Evolutionary conservation across 345 rosid genomes (phyloP).

Genomic region (Pistacia atlantica): DNA sequence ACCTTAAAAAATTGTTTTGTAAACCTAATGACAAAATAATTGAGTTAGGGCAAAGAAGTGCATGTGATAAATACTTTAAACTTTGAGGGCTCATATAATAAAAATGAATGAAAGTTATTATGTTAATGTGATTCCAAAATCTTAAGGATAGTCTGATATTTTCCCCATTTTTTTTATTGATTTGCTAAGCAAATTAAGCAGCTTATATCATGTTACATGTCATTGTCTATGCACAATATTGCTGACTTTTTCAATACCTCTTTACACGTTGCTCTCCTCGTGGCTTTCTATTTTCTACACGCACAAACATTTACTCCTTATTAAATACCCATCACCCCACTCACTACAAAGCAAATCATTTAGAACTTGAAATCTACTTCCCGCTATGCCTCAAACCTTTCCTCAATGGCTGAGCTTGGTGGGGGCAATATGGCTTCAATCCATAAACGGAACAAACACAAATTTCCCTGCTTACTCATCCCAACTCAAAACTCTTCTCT

Average conservation of each 20-base stretch:
- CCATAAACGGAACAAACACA: conserved; percentile 78
- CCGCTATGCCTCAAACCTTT: conserved; percentile 39
- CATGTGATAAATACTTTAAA: too few species aligned
- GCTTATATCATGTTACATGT: neutral
- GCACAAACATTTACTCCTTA: neutral
- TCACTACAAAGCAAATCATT: neutral
- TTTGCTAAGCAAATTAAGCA: too few species aligned
- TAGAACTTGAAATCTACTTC: neutral
- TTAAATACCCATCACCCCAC: neutral
- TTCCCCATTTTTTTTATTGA: too few species aligned
- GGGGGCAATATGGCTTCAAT: conserved; percentile 78
- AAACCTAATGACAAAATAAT: too few species aligned
- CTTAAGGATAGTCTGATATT: too few species aligned
- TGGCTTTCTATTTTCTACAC: neutral
- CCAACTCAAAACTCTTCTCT: conserved; percentile 71
- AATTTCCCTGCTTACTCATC: conserved; percentile 95
- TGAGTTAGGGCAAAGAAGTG: too few species aligned
- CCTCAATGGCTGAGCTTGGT: conserved; percentile 78
- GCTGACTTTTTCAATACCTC: neutral
- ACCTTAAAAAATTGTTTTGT: neutral
- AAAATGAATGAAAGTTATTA: too few species aligned
- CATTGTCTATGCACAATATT: neutral
- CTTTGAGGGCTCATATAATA: too few species aligned
- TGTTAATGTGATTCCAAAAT: too few species aligned
- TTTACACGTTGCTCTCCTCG: neutral